Base-by-base conservation (phyloP, 306 rosid species). In the Glycyrrhiza uralensis region DNA sequence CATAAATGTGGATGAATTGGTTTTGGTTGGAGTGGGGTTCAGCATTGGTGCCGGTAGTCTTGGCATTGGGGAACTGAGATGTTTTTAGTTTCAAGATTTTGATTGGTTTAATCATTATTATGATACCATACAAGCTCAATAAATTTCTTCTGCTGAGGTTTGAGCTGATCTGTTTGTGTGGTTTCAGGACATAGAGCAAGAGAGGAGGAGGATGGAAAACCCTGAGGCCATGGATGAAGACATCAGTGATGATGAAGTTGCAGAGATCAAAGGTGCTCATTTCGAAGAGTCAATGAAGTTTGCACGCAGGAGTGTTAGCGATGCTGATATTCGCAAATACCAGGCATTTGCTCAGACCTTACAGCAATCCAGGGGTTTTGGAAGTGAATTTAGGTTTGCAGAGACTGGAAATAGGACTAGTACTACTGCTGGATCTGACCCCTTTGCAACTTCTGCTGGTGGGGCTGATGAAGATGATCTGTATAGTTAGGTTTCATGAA, bases 311-410 rank as follows among this genome's bases (percentile, higher is more conserved):
- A 85, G 89, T 74, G 89, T 85, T 5, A 85, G 87, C 12, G 87
- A 82, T 29, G 87, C 87, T 9, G 89, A 82, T 66, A 85, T 85
- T 6, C 81, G 87, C 56, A 85, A 85, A 47, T 85, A 85, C 75
- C 89, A 82, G 72, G 83, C 81, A 42, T 85, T 85, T 82, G 85
- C 89, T 73, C 87, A 80, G 66, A 86, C 90, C 41, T 77, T 86
- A 11, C 87, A 86, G 71, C 90, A 86, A 68, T 86, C 87, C 0
- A 74, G 87, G 44, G 87, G 90, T 2, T 80, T 86, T 3, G 87
- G 87, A 67, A 66, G 78, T 66, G 90, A 86, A 20, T 83, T 86
- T 51, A 77, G 82, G 80, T 83, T 86, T 69, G 0, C 87, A n/a
- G 82, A 86, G 17, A 22, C 61, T 7, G 75, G 14, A 47, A 10